Evolutionary conservation across 1,284 basidiomycete genomes (phyloP).

Genomic region (Austroboletus sp.): DNA sequence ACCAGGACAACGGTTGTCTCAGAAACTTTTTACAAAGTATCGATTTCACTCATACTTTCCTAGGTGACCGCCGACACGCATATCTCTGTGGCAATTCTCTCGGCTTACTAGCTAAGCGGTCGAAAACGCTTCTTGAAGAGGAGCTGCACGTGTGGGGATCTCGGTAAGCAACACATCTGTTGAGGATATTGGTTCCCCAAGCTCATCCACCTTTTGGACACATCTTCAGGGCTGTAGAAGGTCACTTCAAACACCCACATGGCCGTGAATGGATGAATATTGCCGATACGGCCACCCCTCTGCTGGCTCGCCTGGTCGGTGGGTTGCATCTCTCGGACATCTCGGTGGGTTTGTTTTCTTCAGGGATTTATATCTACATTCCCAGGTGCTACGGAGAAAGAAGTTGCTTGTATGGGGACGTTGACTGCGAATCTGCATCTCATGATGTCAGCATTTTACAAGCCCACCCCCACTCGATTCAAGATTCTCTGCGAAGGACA

Average conservation of each 20-base stretch:
- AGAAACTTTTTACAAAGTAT: background rate
- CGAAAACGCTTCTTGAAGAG: constrained; percentile 68
- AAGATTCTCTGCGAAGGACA: constrained; percentile 94
- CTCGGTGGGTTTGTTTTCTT: constrained; percentile 5
- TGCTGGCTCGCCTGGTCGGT: constrained; percentile 83
- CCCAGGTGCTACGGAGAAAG: constrained; percentile 74
- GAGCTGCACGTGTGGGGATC: constrained; percentile 86
- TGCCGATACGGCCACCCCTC: constrained; percentile 64
- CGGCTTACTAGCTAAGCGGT: constrained; percentile 73
- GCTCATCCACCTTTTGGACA: constrained; percentile 5
- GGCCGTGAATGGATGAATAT: constrained; percentile 80
- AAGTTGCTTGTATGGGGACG: constrained; percentile 92
- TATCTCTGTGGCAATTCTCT: constrained; percentile 98
- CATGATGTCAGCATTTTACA: constrained; percentile 91
- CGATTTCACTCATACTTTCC: constrained; percentile 10
- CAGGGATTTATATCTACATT: constrained; percentile 14
- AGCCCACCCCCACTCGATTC: constrained; percentile 74
- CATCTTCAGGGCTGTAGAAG: constrained; percentile 70
- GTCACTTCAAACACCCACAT: constrained; percentile 87
- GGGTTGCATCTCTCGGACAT: constrained; percentile 27
- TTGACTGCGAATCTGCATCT: constrained; percentile 93
- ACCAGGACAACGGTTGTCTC: constrained; percentile 38
- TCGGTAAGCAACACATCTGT: constrained; percentile 44
- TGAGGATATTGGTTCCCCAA: constrained; percentile 5
- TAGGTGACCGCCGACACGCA: constrained; percentile 54